A percentile compares a stretch with the other conserved stretches of the same genome.
phyloP scores from a whole-genome alignment of 371 early-diverging fungal species.

The Mortierella sp. region DNA sequence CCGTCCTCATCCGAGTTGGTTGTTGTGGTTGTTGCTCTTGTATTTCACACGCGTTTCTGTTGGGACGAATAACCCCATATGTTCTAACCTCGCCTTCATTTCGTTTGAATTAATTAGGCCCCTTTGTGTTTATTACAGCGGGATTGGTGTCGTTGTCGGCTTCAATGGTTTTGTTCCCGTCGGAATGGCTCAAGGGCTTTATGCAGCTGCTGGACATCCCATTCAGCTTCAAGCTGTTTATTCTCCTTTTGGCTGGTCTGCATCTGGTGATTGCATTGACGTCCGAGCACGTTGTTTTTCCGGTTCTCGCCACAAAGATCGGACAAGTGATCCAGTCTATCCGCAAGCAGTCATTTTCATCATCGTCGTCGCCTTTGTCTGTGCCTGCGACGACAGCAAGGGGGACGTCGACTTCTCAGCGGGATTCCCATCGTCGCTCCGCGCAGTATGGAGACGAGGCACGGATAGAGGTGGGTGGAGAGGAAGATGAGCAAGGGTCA shows the following conservation, averaged over 20 bases:
- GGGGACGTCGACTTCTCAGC: background rate
- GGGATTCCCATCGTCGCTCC: background rate
- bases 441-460: conserved; percentile 9
- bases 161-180: conserved; percentile 36
- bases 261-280: conserved; percentile 29
- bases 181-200: conserved; percentile 27
- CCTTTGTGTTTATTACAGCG: conserved; percentile 42
- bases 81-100: background rate
- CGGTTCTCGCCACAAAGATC: conserved; percentile 37
- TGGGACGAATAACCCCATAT: background rate
- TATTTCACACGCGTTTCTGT: background rate
- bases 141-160: conserved; percentile 38
- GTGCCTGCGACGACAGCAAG: background rate
- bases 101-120: conserved; percentile 23
- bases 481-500: conserved; percentile 10
- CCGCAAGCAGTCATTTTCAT: background rate
- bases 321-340: conserved; percentile 17
- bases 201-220: conserved; percentile 46
- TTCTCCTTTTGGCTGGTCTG: conserved; percentile 32
- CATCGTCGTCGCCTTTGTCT: conserved; percentile 11
- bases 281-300: conserved; percentile 36
- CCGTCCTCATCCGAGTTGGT: background rate
- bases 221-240: conserved; percentile 38
- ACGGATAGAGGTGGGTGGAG: conserved; percentile 15
- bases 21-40: background rate